Evolutionary conservation across 768 basidiomycete species (phyloP), one percentile per base, ranked within the genome.

Genomic region (Suillus placidus): DNA sequence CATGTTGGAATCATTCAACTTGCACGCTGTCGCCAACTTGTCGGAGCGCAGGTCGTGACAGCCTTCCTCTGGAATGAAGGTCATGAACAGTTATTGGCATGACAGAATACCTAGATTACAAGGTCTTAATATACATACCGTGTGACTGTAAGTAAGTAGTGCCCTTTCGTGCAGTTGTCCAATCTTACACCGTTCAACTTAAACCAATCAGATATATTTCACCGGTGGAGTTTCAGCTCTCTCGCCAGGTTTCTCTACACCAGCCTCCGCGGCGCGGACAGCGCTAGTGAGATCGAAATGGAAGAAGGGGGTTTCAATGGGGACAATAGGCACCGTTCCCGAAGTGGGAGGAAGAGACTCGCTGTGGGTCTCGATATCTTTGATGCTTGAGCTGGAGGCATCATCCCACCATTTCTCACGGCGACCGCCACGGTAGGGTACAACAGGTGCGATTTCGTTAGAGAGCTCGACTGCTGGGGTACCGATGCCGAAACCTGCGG

Each of bases 401-500:
- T 65, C 61, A 20, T 43, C 43, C 32, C 61, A 58, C 69, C 70
- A 67, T 52, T 70, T 73, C 54, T 75, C 73, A 13, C 76, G 74
- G 49, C 79, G 80, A 62, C 80, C 84, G 13, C 83, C 78, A 43
- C 73, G 80, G 67, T 87, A 87, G 1, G 91, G 87, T n/a, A 92
- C 88, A 60, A 95, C 87, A 30, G 90, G 81, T 6, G 92, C 93
- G 63, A 96, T 81, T 70, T 97, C 95, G 26, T 78, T 79, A 13
- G 83, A 83, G 0, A 77, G 68, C 23, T 73, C 76, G 10, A 79
- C 76, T 4, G 79, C 66, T 3, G 82, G 74, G 16, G 75, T 74
- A n/a, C 93, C 92, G 23, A 83, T 83, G 9, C 97, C 97, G 74
- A 99, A 99, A 2, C 94, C 94, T 65, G 91, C 96, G 5, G 95